Evolutionary conservation across 352 stramenopile species (phyloP), one percentile per base, ranked within the genome.

Genomic region (Elongisporangium prolatum): DNA sequence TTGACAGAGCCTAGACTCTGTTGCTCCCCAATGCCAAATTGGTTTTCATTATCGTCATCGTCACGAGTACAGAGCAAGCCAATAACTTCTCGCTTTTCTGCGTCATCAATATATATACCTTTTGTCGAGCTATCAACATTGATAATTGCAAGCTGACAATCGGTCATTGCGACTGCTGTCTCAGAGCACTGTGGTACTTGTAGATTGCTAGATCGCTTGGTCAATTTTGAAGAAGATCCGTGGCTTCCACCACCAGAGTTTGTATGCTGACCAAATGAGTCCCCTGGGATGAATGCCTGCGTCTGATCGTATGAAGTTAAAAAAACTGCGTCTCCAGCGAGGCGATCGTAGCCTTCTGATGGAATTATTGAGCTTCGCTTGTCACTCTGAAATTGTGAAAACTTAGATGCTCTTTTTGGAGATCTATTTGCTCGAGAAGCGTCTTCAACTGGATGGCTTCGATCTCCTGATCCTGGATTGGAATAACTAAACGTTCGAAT

Each of bases 111-210:
- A 16, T 52, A 37, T 55, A 34, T 53, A 16, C 16, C 13, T 18
- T 3, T 24, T 16, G 22, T 18, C 0, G 59, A 17, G 13, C 16
- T 48, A 2, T 14, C n/a, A 14, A 61, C 21, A n/a, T 28, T 54
- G 20, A 76, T 9, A n/a, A 74, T 56, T 10, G 68, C 73, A 37
- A 83, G 52, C 14, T 77, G 55, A 21, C 64, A 79, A 21, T 79
- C 63, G 7, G 68, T 68, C 64, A 81, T 71, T 10, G 73, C 71
- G 1, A 81, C 65, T 2, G 67, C 75, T 14, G 62, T 74, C 34
- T 81, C 69, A 18, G 34, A 44, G 11, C 34, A 44, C 17, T 14
- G 34, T 2, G 34, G 3, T 44, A 44, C 34, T 4, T 44, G 34
- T 11, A 44, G 14, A 44, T 44, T 44, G 4, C 34, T 44, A 17